Evolutionary conservation across 2,329 filamentous ascomycete genomes (phyloP).

Genomic region (Ophiocordyceps robertsii): DNA sequence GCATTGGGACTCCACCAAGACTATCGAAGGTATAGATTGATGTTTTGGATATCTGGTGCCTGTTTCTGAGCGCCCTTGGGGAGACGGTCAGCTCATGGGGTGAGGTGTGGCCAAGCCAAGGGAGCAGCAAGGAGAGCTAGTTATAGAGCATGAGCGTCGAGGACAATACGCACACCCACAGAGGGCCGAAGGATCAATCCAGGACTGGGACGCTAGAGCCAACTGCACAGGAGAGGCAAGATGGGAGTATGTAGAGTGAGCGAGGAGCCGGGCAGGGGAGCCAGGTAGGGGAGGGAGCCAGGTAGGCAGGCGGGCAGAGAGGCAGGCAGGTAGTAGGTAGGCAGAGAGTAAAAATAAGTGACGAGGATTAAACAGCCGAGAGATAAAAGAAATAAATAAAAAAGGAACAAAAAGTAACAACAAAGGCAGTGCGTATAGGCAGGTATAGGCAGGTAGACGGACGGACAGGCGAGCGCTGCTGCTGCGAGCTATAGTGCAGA

Average conservation of each 20-base stretch:
- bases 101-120: slow-evolving; percentile 1
- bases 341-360: no score
- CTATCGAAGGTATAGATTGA: slow-evolving; percentile 11
- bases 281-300: no score
- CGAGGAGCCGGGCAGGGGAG: no score
- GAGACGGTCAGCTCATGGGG: slow-evolving; percentile 4
- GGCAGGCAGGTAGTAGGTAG: no score
- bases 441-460: no score
- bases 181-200: not conserved
- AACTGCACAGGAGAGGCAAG: not conserved
- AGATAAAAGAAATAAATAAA: no score
- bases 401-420: no score
- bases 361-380: no score
- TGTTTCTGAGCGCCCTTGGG: slow-evolving; percentile 8
- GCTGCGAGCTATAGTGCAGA: no score
- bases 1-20: slow-evolving; percentile 6
- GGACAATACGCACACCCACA: not conserved
- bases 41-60: slow-evolving; percentile 9
- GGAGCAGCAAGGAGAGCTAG: slow-evolving; percentile 5
- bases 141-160: slow-evolving; percentile 2
- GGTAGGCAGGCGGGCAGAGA: no score
- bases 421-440: no score
- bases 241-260: not conserved
- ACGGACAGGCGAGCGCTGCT: no score
- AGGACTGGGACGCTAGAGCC: not conserved